phyloP scores from a whole-genome alignment of 305 asterid genomes.

The Fraxinus floribunda region DNA sequence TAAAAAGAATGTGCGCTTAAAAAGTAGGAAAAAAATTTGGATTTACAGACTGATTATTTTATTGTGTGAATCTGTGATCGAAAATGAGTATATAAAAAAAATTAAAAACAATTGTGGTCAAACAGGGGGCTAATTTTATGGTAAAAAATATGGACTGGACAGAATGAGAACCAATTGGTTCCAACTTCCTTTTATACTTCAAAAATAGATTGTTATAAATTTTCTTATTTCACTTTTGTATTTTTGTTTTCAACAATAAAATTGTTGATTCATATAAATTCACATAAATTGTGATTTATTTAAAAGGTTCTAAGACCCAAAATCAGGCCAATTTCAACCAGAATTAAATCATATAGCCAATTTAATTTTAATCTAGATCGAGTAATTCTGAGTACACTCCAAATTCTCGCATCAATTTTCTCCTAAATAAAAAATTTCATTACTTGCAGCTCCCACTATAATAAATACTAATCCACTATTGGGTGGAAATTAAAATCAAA shows the following conservation, averaged over 20 bases:
- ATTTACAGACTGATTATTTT: too few species aligned
- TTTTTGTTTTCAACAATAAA: background rate
- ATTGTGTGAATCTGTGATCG: too few species aligned
- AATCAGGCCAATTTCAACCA: background rate
- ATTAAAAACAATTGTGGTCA: too few species aligned
- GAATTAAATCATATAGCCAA: background rate
- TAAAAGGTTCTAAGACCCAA: background rate
- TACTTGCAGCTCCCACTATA: too few species aligned
- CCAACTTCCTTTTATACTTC: background rate
- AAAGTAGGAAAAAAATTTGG: too few species aligned
- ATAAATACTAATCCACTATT: background rate
- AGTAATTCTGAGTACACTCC: background rate
- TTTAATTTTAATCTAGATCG: background rate
- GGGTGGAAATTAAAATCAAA: background rate
- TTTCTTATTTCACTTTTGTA: background rate
- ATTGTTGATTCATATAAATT: background rate
- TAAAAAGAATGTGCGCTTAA: too few species aligned
- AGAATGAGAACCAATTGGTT: background rate
- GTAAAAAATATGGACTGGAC: background rate
- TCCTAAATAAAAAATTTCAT: too few species aligned
- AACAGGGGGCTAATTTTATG: background rate
- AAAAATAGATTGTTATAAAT: background rate
- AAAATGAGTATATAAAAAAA: too few species aligned
- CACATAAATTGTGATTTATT: background rate
- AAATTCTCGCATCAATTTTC: too few species aligned